Base-by-base conservation (phyloP, 768 basidiomycete genomes). In the Coprinopsis sp. region DNA sequence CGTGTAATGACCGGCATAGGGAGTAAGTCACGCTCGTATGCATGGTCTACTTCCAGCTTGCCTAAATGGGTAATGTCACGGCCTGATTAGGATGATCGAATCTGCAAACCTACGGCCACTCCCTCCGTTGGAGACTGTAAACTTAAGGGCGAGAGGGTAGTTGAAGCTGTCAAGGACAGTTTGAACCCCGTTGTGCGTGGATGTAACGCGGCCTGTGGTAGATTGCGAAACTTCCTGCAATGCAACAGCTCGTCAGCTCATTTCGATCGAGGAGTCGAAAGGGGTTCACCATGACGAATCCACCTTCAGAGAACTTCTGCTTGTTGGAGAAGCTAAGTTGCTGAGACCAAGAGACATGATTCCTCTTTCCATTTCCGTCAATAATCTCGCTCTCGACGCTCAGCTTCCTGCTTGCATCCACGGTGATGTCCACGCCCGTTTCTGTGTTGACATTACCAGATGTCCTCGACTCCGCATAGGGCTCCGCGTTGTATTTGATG, bases 281-380 rank as follows among this genome's bases (percentile, higher is more conserved):
- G 8, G 1, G 14, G 27, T 21, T 6, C 50, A 70, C 73, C 64
- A 76, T 71, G 8, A 69, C 58, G 12, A 49, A 53, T 4, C 72
- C 59, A 52, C 79, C 57, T 34, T 85, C 52, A 40, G 78, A 59
- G 55, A 80, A 86, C 49, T 68, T 71, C 57, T 91, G 87, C 2
- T 68, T 65, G 53, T 88, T 89, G 30, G 71, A 67, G 56, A 77
- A 90, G 30, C 67, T 44, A 44, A 87, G 60, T 18, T 74, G 61
- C 59, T 90, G 88, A n/a, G 72, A 58, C 68, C 78, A 85, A 4
- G 74, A 66, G 1, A 85, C 84, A 18, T 71, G 57, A 18, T 70
- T 84, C 31, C 49, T 58, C 44, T 68, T 64, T 18, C 84, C 85
- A 51, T 81, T 84, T 12, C 85, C 86, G 49, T 70, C 70, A 3